phyloP scores from a whole-genome alignment of 1,284 basidiomycete species.

The Microbotryum silenes-acaulis region DNA sequence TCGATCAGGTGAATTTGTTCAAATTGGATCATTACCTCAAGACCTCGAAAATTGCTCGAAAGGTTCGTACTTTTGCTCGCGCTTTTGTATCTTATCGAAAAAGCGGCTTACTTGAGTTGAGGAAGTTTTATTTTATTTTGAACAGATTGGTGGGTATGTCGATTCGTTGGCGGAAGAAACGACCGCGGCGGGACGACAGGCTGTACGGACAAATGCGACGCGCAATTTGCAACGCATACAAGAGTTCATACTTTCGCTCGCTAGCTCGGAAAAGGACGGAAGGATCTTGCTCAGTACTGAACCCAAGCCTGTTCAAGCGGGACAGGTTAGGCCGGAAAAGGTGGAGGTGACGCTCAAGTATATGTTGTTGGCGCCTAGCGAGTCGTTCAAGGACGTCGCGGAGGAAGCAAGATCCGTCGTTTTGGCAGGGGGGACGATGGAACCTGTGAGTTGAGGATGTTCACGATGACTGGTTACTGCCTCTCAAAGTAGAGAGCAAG shows the following conservation, averaged over 20 bases:
- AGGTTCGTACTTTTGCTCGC: conserved; percentile 32
- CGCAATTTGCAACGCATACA: conserved; percentile 64
- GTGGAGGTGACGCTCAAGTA: conserved; percentile 65
- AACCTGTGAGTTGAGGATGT: conserved; percentile 54
- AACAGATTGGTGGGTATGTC: conserved; percentile 38
- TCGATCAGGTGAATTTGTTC: conserved; percentile 37
- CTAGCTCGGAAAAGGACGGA: conserved; percentile 68
- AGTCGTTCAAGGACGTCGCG: conserved; percentile 73
- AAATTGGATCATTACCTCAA: conserved; percentile 77
- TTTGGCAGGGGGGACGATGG: conserved; percentile 95
- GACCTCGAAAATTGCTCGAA: conserved; percentile 66
- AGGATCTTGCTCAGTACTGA: conserved; percentile 42
- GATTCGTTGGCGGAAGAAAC: conserved; percentile 47
- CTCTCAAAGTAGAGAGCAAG: background rate
- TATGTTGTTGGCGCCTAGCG: conserved; percentile 87
- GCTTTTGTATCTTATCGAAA: too few relatives aligned
- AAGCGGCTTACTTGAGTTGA: too few relatives aligned
- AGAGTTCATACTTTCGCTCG: conserved; percentile 72
- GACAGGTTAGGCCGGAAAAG: background rate
- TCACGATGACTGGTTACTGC: background rate
- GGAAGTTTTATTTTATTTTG: conserved; percentile 27
- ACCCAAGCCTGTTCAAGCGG: background rate
- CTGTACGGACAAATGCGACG: conserved; percentile 54
- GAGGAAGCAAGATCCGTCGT: conserved; percentile 72
- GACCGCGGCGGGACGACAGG: conserved; percentile 39